Evolutionary conservation across 2,329 filamentous ascomycete species (phyloP).

Genomic region (Colletotrichum karsti): DNA sequence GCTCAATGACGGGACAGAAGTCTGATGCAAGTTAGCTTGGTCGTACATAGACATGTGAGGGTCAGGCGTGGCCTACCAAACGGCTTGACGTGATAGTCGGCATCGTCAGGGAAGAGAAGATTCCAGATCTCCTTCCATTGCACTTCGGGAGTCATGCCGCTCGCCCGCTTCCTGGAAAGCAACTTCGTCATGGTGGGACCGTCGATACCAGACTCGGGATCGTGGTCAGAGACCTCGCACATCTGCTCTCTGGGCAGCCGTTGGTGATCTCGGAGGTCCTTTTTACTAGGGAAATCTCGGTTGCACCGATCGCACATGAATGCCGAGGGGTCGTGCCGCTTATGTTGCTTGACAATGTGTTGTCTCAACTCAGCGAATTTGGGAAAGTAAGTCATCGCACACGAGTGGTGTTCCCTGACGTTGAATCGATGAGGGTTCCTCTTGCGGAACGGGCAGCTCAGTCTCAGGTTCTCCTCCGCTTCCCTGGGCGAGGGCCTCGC

Average conservation of each 20-base stretch:
- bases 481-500: constrained; percentile 41
- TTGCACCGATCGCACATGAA: constrained; percentile 51
- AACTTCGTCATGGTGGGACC: constrained; percentile 49
- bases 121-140: constrained; percentile 53
- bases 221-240: constrained; percentile 50
- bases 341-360: constrained; percentile 53
- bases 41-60: not conserved
- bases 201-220: constrained; percentile 50
- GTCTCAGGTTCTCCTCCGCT: constrained; percentile 44
- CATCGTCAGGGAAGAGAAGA: constrained; percentile 51
- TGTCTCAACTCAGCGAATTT: constrained; percentile 51
- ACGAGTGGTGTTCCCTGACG: constrained; percentile 53
- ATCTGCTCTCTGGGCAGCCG: constrained; percentile 49
- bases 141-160: constrained; percentile 45
- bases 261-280: constrained; percentile 49
- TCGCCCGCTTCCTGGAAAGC: constrained; percentile 47
- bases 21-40: constrained; percentile 34
- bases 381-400: constrained; percentile 52
- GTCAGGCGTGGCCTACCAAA: constrained; percentile 35
- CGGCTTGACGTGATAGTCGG: constrained; percentile 40
- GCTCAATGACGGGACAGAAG: constrained; percentile 50
- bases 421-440: constrained; percentile 55
- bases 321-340: constrained; percentile 48
- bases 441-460: constrained; percentile 54
- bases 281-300: constrained; percentile 46